Conservation (phyloP, 1,284 basidiomycete genomes). For the Cystobasidium sp. region DNA sequence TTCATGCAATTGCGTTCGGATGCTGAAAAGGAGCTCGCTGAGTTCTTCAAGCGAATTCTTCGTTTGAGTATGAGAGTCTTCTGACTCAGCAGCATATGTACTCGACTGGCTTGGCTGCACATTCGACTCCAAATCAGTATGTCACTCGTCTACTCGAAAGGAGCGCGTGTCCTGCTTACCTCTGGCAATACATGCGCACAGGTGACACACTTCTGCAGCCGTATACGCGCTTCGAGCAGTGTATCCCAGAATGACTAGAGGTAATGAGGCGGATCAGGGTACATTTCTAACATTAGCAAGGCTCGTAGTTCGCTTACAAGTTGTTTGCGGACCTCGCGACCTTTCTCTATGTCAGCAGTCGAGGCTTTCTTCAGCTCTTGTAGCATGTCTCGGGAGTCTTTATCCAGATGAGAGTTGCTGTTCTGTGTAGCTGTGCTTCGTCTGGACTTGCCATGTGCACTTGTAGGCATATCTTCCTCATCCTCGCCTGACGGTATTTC, state of each 20-base stretch:
- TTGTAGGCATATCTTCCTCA: slow-evolving; percentile 52
- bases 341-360: slow-evolving; percentile 68
- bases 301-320: slow-evolving; percentile 64
- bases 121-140: not conserved
- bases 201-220: slow-evolving; percentile 76
- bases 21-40: slow-evolving; percentile 42
- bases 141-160: no score
- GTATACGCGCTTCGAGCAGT: slow-evolving; percentile 83
- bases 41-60: slow-evolving; percentile 38
- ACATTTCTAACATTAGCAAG: slow-evolving; percentile 10
- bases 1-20: slow-evolving; percentile 17
- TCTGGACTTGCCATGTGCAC: not conserved
- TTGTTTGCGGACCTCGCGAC: slow-evolving; percentile 78
- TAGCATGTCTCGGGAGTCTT: slow-evolving; percentile 62
- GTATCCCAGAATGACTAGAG: slow-evolving; percentile 77
- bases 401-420: slow-evolving; percentile 44
- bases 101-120: slow-evolving; percentile 6
- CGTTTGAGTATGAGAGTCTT: not conserved
- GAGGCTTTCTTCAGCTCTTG: slow-evolving; percentile 65
- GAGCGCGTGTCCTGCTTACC: slow-evolving; percentile 5
- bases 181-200: slow-evolving; percentile 68
- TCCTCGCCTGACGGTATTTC: slow-evolving; percentile 52
- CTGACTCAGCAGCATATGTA: not conserved
- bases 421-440: slow-evolving; percentile 52
- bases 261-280: not conserved